Percentiles rank a stretch among this genome's conserved stretches.
These are phyloP conservation scores for Akanthomyces dipterigenus DNA, from an alignment of 2,329 filamentous ascomycete genomes.

Conservation along the genomic window DNA sequence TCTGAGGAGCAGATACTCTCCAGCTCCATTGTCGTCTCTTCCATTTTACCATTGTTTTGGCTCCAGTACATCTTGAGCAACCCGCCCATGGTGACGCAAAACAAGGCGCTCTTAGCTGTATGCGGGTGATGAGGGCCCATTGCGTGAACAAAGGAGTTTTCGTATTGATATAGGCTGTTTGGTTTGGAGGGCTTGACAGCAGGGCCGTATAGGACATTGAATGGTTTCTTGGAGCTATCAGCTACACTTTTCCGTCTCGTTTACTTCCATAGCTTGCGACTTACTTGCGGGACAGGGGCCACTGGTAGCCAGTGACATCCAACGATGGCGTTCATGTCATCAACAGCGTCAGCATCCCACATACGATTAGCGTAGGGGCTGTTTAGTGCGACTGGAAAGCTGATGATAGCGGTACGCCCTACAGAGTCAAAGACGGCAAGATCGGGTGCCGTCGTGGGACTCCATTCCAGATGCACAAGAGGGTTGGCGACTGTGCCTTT, in stretches of 20 bases:
- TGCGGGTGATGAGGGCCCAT: constrained; percentile 69
- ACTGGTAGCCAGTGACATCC: constrained; percentile 81
- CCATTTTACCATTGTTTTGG: constrained; percentile 64
- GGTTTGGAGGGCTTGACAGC: constrained; percentile 50
- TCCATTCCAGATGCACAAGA: constrained; percentile 79
- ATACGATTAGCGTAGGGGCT: constrained; percentile 56
- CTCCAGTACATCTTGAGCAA: constrained; percentile 70
- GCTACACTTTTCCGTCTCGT: not conserved
- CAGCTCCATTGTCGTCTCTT: constrained; percentile 66
- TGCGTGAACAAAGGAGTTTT: constrained; percentile 57
- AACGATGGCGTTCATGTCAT: constrained; percentile 71
- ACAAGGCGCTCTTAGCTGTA: constrained; percentile 62
- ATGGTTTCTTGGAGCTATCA: constrained; percentile 27
- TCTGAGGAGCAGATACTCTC: constrained; percentile 66
- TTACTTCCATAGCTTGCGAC: not conserved
- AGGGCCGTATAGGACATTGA: constrained; percentile 49
- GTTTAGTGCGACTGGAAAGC: constrained; percentile 66
- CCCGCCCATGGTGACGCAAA: constrained; percentile 71
- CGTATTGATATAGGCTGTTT: constrained; percentile 56
- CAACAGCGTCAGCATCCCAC: constrained; percentile 60
- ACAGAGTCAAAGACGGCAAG: constrained; percentile 75
- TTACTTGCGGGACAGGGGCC: constrained; percentile 39
- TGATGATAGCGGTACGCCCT: constrained; percentile 70
- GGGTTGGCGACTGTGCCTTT: constrained; percentile 56
- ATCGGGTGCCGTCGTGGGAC: constrained; percentile 63